Conservation (phyloP, 202 grass and related monocot genomes). For the Musa balbisiana region DNA sequence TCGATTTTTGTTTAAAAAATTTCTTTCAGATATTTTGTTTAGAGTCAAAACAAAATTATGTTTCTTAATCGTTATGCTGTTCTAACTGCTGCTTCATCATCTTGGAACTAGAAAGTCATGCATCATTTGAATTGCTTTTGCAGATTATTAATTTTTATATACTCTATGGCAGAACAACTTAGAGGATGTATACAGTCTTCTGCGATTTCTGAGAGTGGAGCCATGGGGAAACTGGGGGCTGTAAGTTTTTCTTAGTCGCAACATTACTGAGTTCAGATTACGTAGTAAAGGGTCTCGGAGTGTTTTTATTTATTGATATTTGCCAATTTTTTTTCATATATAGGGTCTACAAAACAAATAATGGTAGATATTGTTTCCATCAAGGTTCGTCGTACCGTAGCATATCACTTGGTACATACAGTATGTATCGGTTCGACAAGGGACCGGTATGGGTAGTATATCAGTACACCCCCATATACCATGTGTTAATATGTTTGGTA, state of each 20-base stretch:
- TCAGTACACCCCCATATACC: no score
- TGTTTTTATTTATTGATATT: not conserved
- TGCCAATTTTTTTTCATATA: not conserved
- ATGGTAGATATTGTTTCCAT: not conserved
- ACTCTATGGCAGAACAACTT: slow-evolving; percentile 67
- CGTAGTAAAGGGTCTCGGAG: not conserved
- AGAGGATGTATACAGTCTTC: slow-evolving; percentile 96
- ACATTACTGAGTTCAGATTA: not conserved
- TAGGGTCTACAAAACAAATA: not conserved
- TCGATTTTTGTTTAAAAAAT: not conserved
- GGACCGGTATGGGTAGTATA: no score
- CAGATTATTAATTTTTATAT: slow-evolving; percentile 22
- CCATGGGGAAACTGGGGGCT: slow-evolving; percentile 80
- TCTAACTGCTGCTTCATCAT: not conserved
- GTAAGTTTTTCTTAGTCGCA: slow-evolving; percentile 38
- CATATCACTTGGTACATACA: no score
- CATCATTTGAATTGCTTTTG: slow-evolving; percentile 15
- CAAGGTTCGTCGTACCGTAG: no score
- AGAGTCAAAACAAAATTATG: no score
- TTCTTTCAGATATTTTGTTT: slow-evolving; percentile 4
- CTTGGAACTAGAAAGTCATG: not conserved
- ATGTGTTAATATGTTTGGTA: no score
- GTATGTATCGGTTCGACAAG: no score
- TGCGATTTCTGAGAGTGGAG: slow-evolving; percentile 83
- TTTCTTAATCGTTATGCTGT: not conserved